A percentile compares a stretch with the other conserved stretches of the same genome.
phyloP scores from a whole-genome alignment of 2,329 filamentous ascomycete genomes.

The Biscogniauxia mediterranea region DNA sequence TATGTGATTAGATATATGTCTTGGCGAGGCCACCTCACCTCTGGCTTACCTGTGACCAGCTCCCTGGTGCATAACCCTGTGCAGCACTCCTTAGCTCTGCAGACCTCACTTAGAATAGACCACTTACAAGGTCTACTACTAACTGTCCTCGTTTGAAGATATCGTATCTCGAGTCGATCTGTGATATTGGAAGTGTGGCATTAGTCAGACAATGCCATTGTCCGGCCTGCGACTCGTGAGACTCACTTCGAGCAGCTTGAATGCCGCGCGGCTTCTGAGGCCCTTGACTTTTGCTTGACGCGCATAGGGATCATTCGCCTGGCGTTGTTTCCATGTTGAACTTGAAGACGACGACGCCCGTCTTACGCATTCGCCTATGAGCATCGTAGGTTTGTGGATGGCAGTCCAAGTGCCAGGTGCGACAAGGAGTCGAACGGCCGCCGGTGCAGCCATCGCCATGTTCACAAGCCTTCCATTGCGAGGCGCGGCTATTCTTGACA shows the following conservation, averaged over 20 bases:
- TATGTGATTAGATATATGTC: constrained; percentile 13
- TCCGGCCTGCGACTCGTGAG: neutral
- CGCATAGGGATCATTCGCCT: constrained; percentile 69
- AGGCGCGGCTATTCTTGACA: constrained; percentile 24
- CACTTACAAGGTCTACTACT: constrained; percentile 78
- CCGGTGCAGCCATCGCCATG: constrained; percentile 7
- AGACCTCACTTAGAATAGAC: neutral
- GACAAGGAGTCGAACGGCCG: constrained; percentile 5
- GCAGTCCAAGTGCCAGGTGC: neutral
- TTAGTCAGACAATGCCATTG: neutral
- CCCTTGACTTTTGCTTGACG: constrained; percentile 74
- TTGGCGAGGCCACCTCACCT: neutral
- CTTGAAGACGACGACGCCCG: constrained; percentile 65
- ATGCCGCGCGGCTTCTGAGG: constrained; percentile 87
- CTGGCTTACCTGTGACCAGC: constrained; percentile 63
- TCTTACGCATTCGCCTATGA: constrained; percentile 11
- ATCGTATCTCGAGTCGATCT: constrained; percentile 80
- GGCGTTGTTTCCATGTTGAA: constrained; percentile 76
- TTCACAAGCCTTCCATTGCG: constrained; percentile 27
- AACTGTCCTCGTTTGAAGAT: constrained; percentile 80
- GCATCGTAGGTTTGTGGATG: neutral
- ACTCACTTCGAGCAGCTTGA: constrained; percentile 81
- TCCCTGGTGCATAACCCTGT: constrained; percentile 75
- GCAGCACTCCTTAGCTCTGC: constrained; percentile 11
- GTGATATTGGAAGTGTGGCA: constrained; percentile 4